Evolutionary conservation across 2,329 filamentous ascomycete genomes (phyloP), one percentile per base, ranked within the genome.

Genomic region (Septoria petroselini): DNA sequence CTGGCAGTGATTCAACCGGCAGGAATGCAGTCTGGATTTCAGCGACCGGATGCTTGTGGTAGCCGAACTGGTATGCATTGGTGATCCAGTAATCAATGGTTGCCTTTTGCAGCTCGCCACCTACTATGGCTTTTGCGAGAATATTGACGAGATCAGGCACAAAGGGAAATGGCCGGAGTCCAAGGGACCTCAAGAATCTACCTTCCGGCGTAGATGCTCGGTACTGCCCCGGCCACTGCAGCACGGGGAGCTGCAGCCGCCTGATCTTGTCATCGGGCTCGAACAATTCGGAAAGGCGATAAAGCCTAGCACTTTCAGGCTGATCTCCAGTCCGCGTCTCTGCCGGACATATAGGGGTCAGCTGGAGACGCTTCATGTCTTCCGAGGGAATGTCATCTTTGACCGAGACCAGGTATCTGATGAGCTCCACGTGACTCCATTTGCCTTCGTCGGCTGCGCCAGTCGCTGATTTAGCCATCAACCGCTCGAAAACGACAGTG

Each of bases 341-440:
- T 2, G 86, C 86, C 7, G 89, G 88, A 62, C 91, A 91, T 35
- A 97, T 88, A 8, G 82, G 82, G 0, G 89, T 89, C 41, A 84
- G 79, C 48, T 80, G 85, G 18, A 98, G 76, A 62, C 85, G 87
- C 57, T 81, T 83, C 47, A 96, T 79, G 66, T 98, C 93, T 41
- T 84, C 84, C 7, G 73, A 69, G 0, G 93, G 93, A 52, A 98
- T 96, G 60, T 98, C 93, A 44, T 87, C 81, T 53, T 82, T 83
- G 21, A 98, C 93, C 7, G 91, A 95, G 8, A 91, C 82, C 35
- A 98, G 79, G 62, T 98, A 98, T 61, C 90, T 91, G 69, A 98
- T 90, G 19, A 98, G 76, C 66, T 98, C 91, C 53, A 95, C 83
- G 65, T 97, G 91, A 50, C 89, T 96, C 88, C 88, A 95, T 67